phyloP scores from a whole-genome alignment of 163 green algal genomes.

The Prototheca cutis region DNA sequence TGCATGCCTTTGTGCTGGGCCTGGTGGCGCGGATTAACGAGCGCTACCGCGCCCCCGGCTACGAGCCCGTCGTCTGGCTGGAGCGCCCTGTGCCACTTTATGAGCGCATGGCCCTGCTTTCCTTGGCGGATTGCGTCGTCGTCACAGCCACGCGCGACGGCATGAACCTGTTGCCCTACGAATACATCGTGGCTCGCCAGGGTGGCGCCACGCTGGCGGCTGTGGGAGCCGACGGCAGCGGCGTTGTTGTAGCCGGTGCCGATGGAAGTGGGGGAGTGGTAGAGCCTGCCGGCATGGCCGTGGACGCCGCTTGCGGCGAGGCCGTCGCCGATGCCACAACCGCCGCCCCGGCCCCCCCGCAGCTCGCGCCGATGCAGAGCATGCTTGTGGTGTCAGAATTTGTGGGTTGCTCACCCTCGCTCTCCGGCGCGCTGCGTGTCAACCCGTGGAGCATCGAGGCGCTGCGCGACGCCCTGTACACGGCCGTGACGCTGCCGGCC shows the following conservation, averaged over 20 bases:
- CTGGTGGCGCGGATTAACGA: slow-evolving; percentile 49
- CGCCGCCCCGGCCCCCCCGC: background rate
- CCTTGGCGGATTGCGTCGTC: slow-evolving; percentile 68
- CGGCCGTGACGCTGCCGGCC: slow-evolving; percentile 46
- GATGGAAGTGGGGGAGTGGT: too few relatives aligned
- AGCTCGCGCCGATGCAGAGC: slow-evolving; percentile 14
- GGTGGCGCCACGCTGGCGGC: slow-evolving; percentile 20
- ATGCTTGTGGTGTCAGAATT: slow-evolving; percentile 88
- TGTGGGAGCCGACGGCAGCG: background rate
- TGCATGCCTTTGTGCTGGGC: slow-evolving; percentile 45
- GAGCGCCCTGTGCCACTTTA: slow-evolving; percentile 82
- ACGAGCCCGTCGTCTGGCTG: slow-evolving; percentile 78
- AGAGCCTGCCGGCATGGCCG: background rate
- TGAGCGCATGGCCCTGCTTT: slow-evolving; percentile 87
- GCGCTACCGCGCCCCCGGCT: slow-evolving; percentile 33
- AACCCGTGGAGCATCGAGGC: slow-evolving; percentile 93
- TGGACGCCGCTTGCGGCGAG: background rate
- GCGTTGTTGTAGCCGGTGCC: too few relatives aligned
- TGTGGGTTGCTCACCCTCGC: slow-evolving; percentile 89
- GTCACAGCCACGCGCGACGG: slow-evolving; percentile 89
- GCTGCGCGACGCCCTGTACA: slow-evolving; percentile 83
- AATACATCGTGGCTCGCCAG: slow-evolving; percentile 87
- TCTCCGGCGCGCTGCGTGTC: slow-evolving; percentile 88
- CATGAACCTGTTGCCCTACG: slow-evolving; percentile 98
- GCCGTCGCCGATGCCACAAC: background rate